phyloP scores from a whole-genome alignment of 148 eudicot genomes.

The Chenopodium suecicum region DNA sequence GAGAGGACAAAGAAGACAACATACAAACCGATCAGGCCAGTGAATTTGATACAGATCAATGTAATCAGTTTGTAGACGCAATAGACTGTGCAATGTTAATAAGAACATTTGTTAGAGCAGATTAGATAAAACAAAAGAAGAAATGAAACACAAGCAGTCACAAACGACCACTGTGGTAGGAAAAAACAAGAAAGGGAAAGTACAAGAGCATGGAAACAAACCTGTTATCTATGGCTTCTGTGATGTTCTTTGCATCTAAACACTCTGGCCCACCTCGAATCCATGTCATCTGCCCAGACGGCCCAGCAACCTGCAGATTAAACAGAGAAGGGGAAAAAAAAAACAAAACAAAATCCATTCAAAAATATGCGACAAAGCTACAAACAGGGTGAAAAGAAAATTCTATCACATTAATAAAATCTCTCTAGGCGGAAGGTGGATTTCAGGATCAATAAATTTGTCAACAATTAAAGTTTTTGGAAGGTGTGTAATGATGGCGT shows the following conservation, averaged over 20 bases:
- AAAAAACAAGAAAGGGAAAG: background rate
- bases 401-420: no score
- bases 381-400: no score
- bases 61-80: constrained; percentile 68
- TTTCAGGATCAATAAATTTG: background rate
- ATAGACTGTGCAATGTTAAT: constrained; percentile 50
- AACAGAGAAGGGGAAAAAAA: background rate
- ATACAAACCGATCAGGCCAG: constrained; percentile 98
- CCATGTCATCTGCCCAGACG: constrained; percentile 97
- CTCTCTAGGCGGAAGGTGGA: no score
- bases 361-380: background rate
- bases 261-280: constrained; percentile 84
- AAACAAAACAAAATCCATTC: background rate
- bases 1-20: constrained; percentile 28
- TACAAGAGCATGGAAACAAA: constrained; percentile 18
- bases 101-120: constrained; percentile 17
- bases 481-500: background rate
- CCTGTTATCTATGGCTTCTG: constrained; percentile 80
- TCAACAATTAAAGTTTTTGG: background rate
- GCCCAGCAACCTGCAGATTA: constrained; percentile 68
- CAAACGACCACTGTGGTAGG: background rate
- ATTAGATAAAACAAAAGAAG: constrained; percentile 3
- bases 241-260: constrained; percentile 62
- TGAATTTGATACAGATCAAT: constrained; percentile 88
- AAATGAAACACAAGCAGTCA: background rate